A percentile compares a stretch with the other conserved stretches of the same genome.
Evolutionary conservation across 371 early-diverging fungal genomes (phyloP).

Genomic region (Mycotypha africana): DNA sequence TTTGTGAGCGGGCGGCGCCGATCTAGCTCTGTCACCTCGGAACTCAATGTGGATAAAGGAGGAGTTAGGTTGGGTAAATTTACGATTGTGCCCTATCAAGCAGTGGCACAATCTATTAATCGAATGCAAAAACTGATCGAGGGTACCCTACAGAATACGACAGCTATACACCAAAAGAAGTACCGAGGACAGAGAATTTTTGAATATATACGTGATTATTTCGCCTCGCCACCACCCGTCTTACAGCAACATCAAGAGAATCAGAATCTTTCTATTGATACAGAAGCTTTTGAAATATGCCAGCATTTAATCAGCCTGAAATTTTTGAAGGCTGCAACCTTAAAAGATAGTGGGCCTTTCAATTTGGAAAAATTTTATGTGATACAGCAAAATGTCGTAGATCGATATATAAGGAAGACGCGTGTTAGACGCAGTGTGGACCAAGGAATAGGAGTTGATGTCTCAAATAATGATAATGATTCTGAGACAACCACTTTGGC

Average conservation of each 20-base stretch:
- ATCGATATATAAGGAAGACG: conserved; percentile 7
- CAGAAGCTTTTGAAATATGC: conserved; percentile 7
- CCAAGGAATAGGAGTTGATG: background rate
- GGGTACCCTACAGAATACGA: background rate
- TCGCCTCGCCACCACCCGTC: background rate
- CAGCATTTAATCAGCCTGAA: conserved; percentile 5
- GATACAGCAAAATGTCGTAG: conserved; percentile 12
- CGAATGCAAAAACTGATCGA: conserved; percentile 12
- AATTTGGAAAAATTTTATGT: conserved; percentile 1
- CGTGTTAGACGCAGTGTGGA: conserved; percentile 4
- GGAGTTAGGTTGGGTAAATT: conserved; percentile 7
- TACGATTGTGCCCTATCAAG: conserved; percentile 10
- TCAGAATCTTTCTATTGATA: background rate
- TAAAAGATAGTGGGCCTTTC: background rate
- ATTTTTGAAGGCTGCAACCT: conserved; percentile 2
- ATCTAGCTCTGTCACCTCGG: conserved; percentile 15
- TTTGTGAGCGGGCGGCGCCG: background rate
- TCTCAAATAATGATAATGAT: background rate
- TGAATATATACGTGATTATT: conserved; percentile 13
- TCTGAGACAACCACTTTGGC: background rate
- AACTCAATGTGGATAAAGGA: conserved; percentile 12
- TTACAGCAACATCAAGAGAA: background rate
- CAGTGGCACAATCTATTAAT: conserved; percentile 4
- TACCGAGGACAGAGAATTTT: conserved; percentile 7
- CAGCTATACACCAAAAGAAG: background rate